Evolutionary conservation across 306 rosid genomes (phyloP).

Genomic region (Spatholobus suberectus): DNA sequence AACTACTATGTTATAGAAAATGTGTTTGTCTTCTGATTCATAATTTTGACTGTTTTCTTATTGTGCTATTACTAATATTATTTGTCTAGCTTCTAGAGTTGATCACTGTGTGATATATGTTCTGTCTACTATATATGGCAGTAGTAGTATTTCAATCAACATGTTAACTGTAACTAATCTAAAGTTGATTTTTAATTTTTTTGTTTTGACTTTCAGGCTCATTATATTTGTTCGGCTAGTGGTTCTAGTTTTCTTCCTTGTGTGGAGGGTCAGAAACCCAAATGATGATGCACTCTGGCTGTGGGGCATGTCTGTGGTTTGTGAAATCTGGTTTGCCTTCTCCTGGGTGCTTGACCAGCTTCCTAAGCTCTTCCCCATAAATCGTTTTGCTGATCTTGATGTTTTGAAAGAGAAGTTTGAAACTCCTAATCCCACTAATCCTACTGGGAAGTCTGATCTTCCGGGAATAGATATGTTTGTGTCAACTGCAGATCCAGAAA

Average conservation of each 20-base stretch:
- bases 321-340: conserved; percentile 90
- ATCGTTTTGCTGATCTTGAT: conserved; percentile 59
- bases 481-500: conserved; percentile 86
- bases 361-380: conserved; percentile 84
- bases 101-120: conserved; percentile 14
- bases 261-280: conserved; percentile 70
- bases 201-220: conserved; percentile 56
- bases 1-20: background rate
- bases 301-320: conserved; percentile 81
- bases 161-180: background rate
- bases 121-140: background rate
- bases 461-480: conserved; percentile 82
- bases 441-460: conserved; percentile 78
- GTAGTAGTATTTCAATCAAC: background rate
- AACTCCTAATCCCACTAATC: conserved; percentile 65
- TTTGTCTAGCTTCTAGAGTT: conserved; percentile 17
- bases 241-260: conserved; percentile 60
- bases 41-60: background rate
- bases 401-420: conserved; percentile 74
- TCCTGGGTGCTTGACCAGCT: conserved; percentile 90
- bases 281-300: conserved; percentile 82
- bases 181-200: conserved; percentile 4
- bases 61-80: background rate
- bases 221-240: conserved; percentile 62
- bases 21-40: conserved; percentile 19